A percentile compares a stretch with the other conserved stretches of the same genome.
phyloP scores from a whole-genome alignment of 306 rosid genomes.

The Abrus pulchellus region DNA sequence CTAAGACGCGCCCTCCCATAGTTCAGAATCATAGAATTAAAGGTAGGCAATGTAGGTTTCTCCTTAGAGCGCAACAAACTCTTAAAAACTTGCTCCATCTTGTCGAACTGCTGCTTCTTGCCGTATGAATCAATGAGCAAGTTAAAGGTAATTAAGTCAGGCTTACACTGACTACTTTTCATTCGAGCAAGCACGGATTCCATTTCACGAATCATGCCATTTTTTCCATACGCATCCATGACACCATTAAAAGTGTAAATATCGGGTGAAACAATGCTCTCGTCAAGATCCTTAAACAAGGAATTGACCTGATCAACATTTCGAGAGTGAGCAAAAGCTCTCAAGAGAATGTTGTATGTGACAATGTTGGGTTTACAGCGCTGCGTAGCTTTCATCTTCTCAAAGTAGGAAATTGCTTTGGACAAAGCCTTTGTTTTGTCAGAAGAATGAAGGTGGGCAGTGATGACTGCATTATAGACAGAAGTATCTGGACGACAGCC shows the following conservation, averaged over 20 bases:
- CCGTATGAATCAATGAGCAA: slow-evolving; percentile 91
- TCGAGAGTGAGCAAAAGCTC: slow-evolving; percentile 87
- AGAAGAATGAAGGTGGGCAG: slow-evolving; percentile 85
- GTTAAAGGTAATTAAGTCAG: slow-evolving; percentile 86
- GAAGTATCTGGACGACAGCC: slow-evolving; percentile 93
- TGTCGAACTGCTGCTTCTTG: slow-evolving; percentile 84
- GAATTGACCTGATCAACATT: slow-evolving; percentile 68
- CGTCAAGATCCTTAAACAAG: slow-evolving; percentile 88
- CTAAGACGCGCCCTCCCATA: slow-evolving; percentile 88
- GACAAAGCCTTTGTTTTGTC: slow-evolving; percentile 84
- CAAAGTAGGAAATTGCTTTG: slow-evolving; percentile 80
- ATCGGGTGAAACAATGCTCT: slow-evolving; percentile 79
- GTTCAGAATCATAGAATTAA: slow-evolving; percentile 90
- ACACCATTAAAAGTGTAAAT: slow-evolving; percentile 89
- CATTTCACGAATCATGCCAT: slow-evolving; percentile 92
- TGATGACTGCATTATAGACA: slow-evolving; percentile 86
- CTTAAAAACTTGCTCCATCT: slow-evolving; percentile 97
- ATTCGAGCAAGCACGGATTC: slow-evolving; percentile 79
- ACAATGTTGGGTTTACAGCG: slow-evolving; percentile 89
- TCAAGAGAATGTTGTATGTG: slow-evolving; percentile 86
- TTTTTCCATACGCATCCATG: slow-evolving; percentile 94
- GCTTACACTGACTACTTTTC: slow-evolving; percentile 80
- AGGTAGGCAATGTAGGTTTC: slow-evolving; percentile 85
- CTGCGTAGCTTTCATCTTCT: slow-evolving; percentile 92
- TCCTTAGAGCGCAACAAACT: slow-evolving; percentile 82